A percentile compares a stretch with the other conserved stretches of the same genome.
phyloP scores from a whole-genome alignment of 2,329 filamentous ascomycete genomes.

The Pestalotiopsis sp. region DNA sequence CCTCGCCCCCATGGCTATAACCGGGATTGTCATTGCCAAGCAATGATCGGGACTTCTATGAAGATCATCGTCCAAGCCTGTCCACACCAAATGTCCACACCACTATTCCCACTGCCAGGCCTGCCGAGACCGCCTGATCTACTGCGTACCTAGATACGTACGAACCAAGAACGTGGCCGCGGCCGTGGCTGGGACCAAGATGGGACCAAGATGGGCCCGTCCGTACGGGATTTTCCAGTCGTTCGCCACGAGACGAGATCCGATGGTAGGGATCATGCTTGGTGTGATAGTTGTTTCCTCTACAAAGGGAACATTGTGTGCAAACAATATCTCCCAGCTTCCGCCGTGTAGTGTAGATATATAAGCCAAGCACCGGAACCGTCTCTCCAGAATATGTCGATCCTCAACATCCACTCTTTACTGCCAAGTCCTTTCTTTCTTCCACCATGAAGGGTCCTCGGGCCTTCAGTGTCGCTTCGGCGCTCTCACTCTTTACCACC shows the following conservation, averaged over 20 bases:
- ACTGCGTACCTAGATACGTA: too few species aligned
- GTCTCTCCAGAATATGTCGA: not conserved
- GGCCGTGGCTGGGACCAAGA: not conserved
- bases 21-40: not conserved
- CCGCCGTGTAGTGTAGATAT: not conserved
- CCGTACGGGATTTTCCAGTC: not conserved
- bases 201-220: not conserved
- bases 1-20: not conserved
- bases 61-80: not conserved
- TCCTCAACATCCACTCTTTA: not conserved
- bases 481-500: not conserved
- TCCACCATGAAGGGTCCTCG: not conserved
- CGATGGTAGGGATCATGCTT: not conserved
- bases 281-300: not conserved
- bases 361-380: not conserved
- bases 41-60: not conserved
- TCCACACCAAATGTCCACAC: not conserved
- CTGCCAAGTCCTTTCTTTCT: not conserved
- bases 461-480: not conserved
- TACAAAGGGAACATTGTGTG: not conserved
- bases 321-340: not conserved
- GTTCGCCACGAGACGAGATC: not conserved
- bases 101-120: not conserved
- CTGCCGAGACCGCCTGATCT: not conserved
- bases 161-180: too few species aligned